Evolutionary conservation across 1,139 yeast species (phyloP).

Genomic region (Blastobotrys elegans): DNA sequence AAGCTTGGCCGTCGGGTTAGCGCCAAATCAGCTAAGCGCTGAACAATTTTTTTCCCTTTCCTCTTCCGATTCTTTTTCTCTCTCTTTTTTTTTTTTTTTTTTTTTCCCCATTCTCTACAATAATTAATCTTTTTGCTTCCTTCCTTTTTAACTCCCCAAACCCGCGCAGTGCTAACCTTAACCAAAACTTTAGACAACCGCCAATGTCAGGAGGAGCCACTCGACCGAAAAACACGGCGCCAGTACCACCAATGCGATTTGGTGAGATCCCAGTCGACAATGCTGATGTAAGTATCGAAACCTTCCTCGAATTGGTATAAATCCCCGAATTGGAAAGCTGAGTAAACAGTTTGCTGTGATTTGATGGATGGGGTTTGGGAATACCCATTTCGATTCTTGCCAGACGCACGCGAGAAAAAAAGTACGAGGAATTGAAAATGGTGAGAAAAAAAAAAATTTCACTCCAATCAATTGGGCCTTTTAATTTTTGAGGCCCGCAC

Average conservation of each 20-base stretch:
- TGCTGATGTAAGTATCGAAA: slow-evolving; percentile 1
- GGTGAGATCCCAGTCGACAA: slow-evolving; percentile 7
- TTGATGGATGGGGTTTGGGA: no score
- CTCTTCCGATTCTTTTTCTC: not conserved
- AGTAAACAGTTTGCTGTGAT: no score
- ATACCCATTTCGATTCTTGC: no score
- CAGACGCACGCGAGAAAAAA: not conserved
- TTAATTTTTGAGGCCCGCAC: no score
- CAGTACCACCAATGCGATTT: slow-evolving; percentile 5
- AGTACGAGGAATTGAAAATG: not conserved
- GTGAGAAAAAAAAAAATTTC: not conserved
- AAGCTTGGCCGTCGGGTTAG: no score
- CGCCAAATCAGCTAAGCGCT: no score
- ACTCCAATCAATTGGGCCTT: not conserved
- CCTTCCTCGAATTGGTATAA: no score
- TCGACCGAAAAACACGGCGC: not conserved
- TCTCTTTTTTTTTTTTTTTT: not conserved
- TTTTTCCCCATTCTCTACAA: no score
- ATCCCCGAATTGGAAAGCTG: no score
- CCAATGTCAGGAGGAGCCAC: slow-evolving; percentile 9
- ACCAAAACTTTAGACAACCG: not conserved
- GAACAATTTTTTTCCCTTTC: not conserved
- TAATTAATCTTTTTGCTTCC: no score
- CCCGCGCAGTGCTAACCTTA: no score
- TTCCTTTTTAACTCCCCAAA: no score